Evolutionary conservation across 2,329 filamentous ascomycete species (phyloP).

Genomic region (Colletotrichum costaricense): DNA sequence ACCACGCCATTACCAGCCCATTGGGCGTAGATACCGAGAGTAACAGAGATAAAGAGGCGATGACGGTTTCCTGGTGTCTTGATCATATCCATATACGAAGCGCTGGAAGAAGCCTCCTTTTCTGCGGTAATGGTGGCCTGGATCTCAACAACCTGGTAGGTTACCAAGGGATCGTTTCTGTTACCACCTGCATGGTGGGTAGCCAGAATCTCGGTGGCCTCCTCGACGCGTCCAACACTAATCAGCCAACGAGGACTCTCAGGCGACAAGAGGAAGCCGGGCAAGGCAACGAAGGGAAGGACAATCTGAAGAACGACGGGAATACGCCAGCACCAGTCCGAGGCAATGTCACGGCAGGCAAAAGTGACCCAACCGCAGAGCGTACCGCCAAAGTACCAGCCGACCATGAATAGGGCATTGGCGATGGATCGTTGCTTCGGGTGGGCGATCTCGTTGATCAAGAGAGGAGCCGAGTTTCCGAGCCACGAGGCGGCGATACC

Average conservation of each 20-base stretch:
- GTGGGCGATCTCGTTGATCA: constrained; percentile 49
- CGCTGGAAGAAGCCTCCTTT: constrained; percentile 24
- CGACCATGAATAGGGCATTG: constrained; percentile 26
- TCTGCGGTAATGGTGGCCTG: constrained; percentile 38
- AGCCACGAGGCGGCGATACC: constrained; percentile 46
- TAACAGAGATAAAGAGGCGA: constrained; percentile 43
- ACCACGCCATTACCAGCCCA: constrained; percentile 41
- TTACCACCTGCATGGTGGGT: constrained; percentile 57
- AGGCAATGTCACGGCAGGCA: constrained; percentile 18
- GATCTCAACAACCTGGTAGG: constrained; percentile 41
- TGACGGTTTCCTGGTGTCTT: constrained; percentile 43
- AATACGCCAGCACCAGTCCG: constrained; percentile 30
- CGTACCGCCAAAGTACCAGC: constrained; percentile 46
- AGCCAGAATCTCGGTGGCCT: constrained; percentile 50
- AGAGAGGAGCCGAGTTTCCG: constrained; percentile 43
- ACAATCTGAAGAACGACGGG: constrained; percentile 55
- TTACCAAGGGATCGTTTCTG: constrained; percentile 50
- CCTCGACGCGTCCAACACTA: constrained; percentile 39
- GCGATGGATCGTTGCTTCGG: constrained; percentile 41
- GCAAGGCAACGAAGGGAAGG: constrained; percentile 49
- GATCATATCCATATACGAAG: constrained; percentile 31
- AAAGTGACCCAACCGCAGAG: constrained; percentile 47
- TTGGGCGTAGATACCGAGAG: constrained; percentile 44
- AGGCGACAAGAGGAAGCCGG: constrained; percentile 42
- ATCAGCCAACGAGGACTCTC: constrained; percentile 46